Evolutionary conservation across 2,329 filamentous ascomycete species (phyloP), one percentile per base, ranked within the genome.

Genomic region (Stagonosporopsis tanaceti): DNA sequence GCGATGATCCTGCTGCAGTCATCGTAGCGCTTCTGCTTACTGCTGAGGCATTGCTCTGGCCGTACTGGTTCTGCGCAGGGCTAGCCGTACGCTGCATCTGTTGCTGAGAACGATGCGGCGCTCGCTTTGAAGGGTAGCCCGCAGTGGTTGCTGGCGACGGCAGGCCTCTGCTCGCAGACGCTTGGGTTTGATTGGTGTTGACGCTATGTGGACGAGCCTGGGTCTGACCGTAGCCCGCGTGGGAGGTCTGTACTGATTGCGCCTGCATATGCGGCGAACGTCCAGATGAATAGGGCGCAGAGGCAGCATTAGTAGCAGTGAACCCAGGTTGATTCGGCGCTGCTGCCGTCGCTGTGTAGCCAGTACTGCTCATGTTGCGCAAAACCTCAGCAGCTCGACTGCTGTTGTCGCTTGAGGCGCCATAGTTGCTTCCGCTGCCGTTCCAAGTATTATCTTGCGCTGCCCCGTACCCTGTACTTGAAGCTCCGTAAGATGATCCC

Each of bases 311-410:
- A 12, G 63, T 60, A 7, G 68, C 55, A 9, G 65, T 66, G 59
- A 70, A 71, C 24, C 57, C 60, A 6, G 72, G 15, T 24, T 66
- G 66, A 20, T 32, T 64, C n/a, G 53, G 52, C 14, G 62, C 45
- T 9, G 63, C 45, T n/a, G 37, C 54, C 15, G 51, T 69, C 3
- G 64, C 32, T 7, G 64, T 60, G 52, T 74, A 72, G 8, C 62
- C 46, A 4, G 64, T 66, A 42, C 67, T 76, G 65, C 72, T 75
- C 67, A 76, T 71, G 34, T 71, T 73, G 40, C 57, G 66, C 42
- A 75, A 50, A 20, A 70, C 71, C 55, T 76, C 70, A 28, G 73
- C 72, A 28, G 73, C 73, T 24, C 66, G 57, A 40, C 62, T 71
- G 7, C 68, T 70, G 11, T 65, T 67, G 48, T 73, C 71, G 5